Evolutionary conservation across 305 asterid species (phyloP).

Genomic region (Solanum aculeatissimum): DNA sequence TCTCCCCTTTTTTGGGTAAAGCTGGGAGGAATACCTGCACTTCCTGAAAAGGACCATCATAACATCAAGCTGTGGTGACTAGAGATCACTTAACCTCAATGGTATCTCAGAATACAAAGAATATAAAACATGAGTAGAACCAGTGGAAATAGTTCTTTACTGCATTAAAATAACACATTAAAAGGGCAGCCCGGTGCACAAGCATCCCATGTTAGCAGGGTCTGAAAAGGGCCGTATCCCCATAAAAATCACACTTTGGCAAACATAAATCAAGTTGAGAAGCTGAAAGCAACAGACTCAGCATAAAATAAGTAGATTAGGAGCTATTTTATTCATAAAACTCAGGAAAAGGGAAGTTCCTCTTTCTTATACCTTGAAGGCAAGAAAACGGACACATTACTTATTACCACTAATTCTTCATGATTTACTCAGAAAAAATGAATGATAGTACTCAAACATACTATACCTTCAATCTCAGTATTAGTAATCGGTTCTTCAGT

Average conservation of each 20-base stretch:
- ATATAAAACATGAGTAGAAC: background rate
- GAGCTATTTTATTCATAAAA: background rate
- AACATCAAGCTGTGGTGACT: background rate
- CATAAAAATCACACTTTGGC: background rate
- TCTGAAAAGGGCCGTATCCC: background rate
- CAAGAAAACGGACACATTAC: background rate
- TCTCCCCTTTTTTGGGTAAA: constrained; percentile 13
- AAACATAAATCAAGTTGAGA: background rate
- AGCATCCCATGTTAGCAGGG: background rate
- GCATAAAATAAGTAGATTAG: background rate
- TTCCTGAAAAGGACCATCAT: background rate
- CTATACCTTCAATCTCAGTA: background rate
- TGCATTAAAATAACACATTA: background rate
- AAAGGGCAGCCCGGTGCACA: background rate
- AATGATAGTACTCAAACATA: background rate
- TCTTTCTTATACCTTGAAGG: background rate
- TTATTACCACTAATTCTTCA: background rate
- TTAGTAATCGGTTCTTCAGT: constrained; percentile 1
- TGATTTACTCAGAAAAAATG: background rate
- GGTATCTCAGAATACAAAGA: background rate
- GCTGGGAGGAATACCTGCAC: constrained; percentile 14
- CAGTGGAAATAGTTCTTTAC: background rate
- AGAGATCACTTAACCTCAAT: background rate
- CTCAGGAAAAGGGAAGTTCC: background rate
- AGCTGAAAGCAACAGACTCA: background rate